phyloP scores from a whole-genome alignment of 2,329 filamentous ascomycete genomes.

The Talaromyces funiculosus region DNA sequence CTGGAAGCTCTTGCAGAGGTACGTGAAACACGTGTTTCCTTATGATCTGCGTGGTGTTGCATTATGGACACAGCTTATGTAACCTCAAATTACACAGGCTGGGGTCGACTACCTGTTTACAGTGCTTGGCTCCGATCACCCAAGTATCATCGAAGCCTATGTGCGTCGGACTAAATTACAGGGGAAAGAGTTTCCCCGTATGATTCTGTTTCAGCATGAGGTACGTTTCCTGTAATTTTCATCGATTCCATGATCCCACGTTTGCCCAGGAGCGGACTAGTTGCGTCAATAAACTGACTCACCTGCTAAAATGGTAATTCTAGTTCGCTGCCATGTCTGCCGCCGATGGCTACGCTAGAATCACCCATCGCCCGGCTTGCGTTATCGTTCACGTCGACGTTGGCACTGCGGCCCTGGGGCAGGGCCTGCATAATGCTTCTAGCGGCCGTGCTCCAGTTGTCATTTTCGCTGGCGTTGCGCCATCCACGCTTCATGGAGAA shows the following conservation, averaged over 20 bases:
- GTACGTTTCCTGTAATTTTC: slow-evolving; percentile 4
- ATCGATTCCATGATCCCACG: background rate
- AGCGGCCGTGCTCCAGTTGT: slow-evolving; percentile 65
- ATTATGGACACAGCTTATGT: background rate
- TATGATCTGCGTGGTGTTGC: background rate
- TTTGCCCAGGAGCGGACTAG: background rate
- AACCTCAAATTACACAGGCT: slow-evolving; percentile 10
- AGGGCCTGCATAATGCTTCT: slow-evolving; percentile 70
- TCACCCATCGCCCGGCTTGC: slow-evolving; percentile 31
- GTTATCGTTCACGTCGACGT: slow-evolving; percentile 75
- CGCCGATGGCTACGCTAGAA: slow-evolving; percentile 16
- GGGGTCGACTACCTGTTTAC: slow-evolving; percentile 17
- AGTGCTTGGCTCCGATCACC: slow-evolving; percentile 17
- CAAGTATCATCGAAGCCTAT: slow-evolving; percentile 19
- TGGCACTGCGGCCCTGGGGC: slow-evolving; percentile 70
- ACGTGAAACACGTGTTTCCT: background rate
- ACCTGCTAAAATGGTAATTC: background rate
- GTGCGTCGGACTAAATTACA: slow-evolving; percentile 15
- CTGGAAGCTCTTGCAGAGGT: slow-evolving; percentile 18
- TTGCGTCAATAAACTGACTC: background rate
- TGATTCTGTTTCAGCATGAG: slow-evolving; percentile 18
- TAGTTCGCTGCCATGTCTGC: slow-evolving; percentile 19
- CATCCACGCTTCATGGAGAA: slow-evolving; percentile 69
- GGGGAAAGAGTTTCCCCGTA: slow-evolving; percentile 15
- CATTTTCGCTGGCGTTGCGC: slow-evolving; percentile 69